phyloP scores from a whole-genome alignment of 805 yeast genomes.

The Candida namnaoensis region DNA sequence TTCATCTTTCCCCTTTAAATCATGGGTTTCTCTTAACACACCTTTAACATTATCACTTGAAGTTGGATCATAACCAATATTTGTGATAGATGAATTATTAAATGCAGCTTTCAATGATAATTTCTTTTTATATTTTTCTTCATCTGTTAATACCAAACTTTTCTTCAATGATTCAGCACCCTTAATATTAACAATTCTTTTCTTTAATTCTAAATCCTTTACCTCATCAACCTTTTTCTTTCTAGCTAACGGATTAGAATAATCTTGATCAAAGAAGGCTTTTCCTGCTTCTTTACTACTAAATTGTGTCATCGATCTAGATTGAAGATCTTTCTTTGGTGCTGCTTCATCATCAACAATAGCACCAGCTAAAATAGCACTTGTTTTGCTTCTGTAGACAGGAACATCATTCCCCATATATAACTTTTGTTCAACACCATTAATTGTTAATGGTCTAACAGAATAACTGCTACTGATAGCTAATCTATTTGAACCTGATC shows the following conservation, averaged over 20 bases:
- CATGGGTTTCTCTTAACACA: constrained; percentile 1
- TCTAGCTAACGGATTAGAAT: constrained; percentile 37
- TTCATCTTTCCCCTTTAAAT: constrained; percentile 4
- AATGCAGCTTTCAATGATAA: constrained; percentile 27
- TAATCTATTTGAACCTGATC: constrained; percentile 53
- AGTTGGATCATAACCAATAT: constrained; percentile 48
- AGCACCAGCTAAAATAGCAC: constrained; percentile 7
- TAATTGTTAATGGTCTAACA: constrained; percentile 45
- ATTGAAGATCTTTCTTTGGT: constrained; percentile 13
- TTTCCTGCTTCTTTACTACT: constrained; percentile 31
- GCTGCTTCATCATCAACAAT: constrained; percentile 17
- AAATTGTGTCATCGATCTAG: constrained; percentile 24
- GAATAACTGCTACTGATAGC: constrained; percentile 62
- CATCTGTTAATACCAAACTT: constrained; percentile 9
- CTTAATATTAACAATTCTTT: constrained; percentile 17
- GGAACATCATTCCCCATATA: constrained; percentile 21
- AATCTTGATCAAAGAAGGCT: constrained; percentile 44
- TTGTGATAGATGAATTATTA: constrained; percentile 27
- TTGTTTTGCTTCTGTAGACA: constrained; percentile 1
- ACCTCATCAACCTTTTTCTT: constrained; percentile 27
- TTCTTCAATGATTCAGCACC: constrained; percentile 15
- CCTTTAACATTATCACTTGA: constrained; percentile 10
- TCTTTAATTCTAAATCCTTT: constrained; percentile 23
- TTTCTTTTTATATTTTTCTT: constrained; percentile 16
- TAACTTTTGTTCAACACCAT: constrained; percentile 33